A percentile compares a stretch with the other conserved stretches of the same genome.
These are phyloP conservation scores for Penicillium lividum DNA, from an alignment of 495 filamentous ascomycete species.

Conservation along the genomic window DNA sequence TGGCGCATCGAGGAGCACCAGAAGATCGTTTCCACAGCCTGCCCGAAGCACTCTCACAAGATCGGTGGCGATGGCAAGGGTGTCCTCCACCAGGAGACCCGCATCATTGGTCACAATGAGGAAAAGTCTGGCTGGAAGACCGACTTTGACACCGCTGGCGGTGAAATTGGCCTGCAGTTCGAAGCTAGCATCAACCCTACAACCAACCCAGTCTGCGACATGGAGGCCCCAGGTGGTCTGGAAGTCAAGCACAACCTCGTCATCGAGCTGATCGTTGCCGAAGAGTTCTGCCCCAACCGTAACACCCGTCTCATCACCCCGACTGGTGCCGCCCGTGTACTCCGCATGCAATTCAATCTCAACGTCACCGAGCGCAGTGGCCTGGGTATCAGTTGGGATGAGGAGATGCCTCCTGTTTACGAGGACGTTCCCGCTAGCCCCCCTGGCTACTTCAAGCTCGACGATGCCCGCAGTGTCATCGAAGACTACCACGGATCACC, in stretches of 20 bases:
- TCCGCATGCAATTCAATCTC: conserved; percentile 88
- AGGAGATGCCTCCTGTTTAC: conserved; percentile 92
- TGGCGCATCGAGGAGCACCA: conserved; percentile 91
- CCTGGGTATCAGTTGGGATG: conserved; percentile 94
- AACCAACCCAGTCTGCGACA: conserved; percentile 71
- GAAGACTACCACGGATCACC: conserved; percentile 50
- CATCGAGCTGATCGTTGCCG: conserved; percentile 90
- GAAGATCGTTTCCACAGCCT: conserved; percentile 78
- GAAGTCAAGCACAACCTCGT: conserved; percentile 80
- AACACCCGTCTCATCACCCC: conserved; percentile 73
- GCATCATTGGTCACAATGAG: conserved; percentile 72
- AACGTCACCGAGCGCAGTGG: conserved; percentile 80
- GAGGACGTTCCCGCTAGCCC: conserved; percentile 90
- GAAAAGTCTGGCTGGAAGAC: conserved; percentile 92
- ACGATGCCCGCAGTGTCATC: conserved; percentile 38
- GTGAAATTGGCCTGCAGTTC: conserved; percentile 81
- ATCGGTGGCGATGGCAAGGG: conserved; percentile 74
- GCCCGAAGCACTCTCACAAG: conserved; percentile 72
- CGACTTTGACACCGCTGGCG: conserved; percentile 73
- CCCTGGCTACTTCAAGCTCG: conserved; percentile 66
- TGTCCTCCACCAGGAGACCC: conserved; percentile 71
- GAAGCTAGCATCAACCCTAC: conserved; percentile 64
- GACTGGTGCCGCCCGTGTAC: conserved; percentile 85
- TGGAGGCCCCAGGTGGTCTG: conserved; percentile 76
- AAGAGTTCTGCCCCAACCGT: conserved; percentile 79